phyloP scores from a whole-genome alignment of 345 rosid species.

The Xanthoceras sorbifolium region DNA sequence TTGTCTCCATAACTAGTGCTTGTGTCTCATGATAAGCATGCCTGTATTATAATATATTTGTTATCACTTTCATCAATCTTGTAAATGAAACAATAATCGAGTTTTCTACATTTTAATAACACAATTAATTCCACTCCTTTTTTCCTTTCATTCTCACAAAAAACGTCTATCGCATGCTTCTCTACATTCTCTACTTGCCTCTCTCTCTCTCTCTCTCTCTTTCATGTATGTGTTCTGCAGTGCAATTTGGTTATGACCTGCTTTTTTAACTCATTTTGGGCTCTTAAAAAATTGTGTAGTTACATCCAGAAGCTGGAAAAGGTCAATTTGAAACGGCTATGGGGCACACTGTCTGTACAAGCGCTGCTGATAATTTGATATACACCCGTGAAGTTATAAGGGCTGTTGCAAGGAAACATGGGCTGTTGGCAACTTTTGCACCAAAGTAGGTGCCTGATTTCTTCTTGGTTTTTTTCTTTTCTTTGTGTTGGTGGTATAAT shows the following conservation, averaged over 20 bases:
- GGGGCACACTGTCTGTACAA: constrained; percentile 54
- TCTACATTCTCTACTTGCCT: not conserved
- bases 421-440: constrained; percentile 78
- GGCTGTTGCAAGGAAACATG: constrained; percentile 83
- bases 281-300: constrained; percentile 34
- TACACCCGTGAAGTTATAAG: constrained; percentile 78
- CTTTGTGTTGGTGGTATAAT: constrained; percentile 19
- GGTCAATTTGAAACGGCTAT: constrained; percentile 89
- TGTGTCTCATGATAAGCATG: not conserved
- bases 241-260: constrained; percentile 8
- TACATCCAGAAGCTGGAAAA: constrained; percentile 89
- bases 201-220: not conserved
- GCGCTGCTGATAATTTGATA: constrained; percentile 81
- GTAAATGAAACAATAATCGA: not conserved
- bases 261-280: constrained; percentile 19
- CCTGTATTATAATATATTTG: not conserved
- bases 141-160: not conserved
- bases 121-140: not conserved
- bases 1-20: not conserved
- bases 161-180: not conserved
- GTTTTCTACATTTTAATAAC: not conserved
- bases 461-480: not conserved
- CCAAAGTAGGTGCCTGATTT: constrained; percentile 68
- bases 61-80: not conserved
- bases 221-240: not conserved